phyloP scores from a whole-genome alignment of 371 early-diverging fungal genomes.

The Nematocida displodere region DNA sequence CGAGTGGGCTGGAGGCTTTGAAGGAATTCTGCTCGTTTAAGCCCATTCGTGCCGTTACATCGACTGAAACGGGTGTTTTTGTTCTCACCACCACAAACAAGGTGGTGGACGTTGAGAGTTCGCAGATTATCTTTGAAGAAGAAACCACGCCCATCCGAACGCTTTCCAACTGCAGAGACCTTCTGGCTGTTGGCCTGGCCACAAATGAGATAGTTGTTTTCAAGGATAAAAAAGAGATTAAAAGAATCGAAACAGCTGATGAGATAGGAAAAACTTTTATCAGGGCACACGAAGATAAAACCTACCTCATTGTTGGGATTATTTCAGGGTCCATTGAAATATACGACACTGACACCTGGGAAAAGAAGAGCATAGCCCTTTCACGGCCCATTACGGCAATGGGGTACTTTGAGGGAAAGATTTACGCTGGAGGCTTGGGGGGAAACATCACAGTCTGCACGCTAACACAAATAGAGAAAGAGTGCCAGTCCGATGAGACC shows the following conservation, averaged over 20 bases:
- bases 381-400: conserved; percentile 44
- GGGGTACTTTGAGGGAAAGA: conserved; percentile 28
- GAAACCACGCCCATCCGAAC: conserved; percentile 27
- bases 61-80: conserved; percentile 34
- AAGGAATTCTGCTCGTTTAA: conserved; percentile 40
- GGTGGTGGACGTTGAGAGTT: conserved; percentile 29
- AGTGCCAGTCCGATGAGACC: conserved; percentile 39
- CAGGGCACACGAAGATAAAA: not conserved
- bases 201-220: conserved; percentile 31
- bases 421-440: conserved; percentile 37
- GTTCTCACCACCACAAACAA: conserved; percentile 46
- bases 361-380: not conserved
- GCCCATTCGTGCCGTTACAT: conserved; percentile 47
- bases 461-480: not conserved
- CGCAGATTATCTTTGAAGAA: conserved; percentile 23
- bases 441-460: conserved; percentile 29
- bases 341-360: not conserved
- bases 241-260: conserved; percentile 5
- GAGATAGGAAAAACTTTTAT: conserved; percentile 40
- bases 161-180: conserved; percentile 11
- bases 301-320: conserved; percentile 21
- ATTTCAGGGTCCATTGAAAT: conserved; percentile 32
- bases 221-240: conserved; percentile 13
- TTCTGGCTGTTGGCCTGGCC: conserved; percentile 33
- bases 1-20: conserved; percentile 1